phyloP scores from a whole-genome alignment of 495 filamentous ascomycete species.

The Coniosporium apollinis region DNA sequence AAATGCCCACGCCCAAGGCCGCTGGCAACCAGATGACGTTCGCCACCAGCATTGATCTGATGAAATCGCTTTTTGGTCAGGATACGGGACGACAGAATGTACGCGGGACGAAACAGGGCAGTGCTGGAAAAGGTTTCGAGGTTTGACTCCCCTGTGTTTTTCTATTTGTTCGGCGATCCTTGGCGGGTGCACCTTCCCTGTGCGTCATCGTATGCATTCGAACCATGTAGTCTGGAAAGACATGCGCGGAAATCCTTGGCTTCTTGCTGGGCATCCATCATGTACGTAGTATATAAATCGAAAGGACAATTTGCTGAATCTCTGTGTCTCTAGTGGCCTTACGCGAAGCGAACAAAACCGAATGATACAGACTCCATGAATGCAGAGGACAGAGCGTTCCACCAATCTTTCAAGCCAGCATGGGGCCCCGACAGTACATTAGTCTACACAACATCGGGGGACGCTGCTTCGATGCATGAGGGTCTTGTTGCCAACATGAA shows the following conservation, averaged over 20 bases:
- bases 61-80: slow-evolving; percentile 72
- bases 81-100: slow-evolving; percentile 31
- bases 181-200: background rate
- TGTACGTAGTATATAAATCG: slow-evolving; percentile 35
- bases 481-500: slow-evolving; percentile 20
- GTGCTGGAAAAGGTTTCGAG: slow-evolving; percentile 48
- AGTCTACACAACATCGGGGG: slow-evolving; percentile 35
- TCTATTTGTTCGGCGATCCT: slow-evolving; percentile 14
- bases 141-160: slow-evolving; percentile 43
- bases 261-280: too few species aligned
- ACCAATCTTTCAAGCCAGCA: slow-evolving; percentile 51
- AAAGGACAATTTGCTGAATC: slow-evolving; percentile 29
- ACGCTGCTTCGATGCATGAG: slow-evolving; percentile 12
- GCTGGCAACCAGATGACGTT: slow-evolving; percentile 39
- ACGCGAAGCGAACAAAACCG: slow-evolving; percentile 57
- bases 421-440: slow-evolving; percentile 65
- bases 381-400: slow-evolving; percentile 39
- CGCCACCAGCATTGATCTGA: slow-evolving; percentile 68
- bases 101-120: slow-evolving; percentile 25
- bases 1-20: slow-evolving; percentile 24
- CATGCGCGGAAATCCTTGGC: too few species aligned
- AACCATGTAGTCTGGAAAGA: too few species aligned
- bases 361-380: slow-evolving; percentile 39
- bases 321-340: slow-evolving; percentile 60
- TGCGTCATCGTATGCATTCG: too few species aligned